Evolutionary conservation across 768 basidiomycete genomes (phyloP), one percentile per base, ranked within the genome.

Genomic region (Dioszegia crocea): DNA sequence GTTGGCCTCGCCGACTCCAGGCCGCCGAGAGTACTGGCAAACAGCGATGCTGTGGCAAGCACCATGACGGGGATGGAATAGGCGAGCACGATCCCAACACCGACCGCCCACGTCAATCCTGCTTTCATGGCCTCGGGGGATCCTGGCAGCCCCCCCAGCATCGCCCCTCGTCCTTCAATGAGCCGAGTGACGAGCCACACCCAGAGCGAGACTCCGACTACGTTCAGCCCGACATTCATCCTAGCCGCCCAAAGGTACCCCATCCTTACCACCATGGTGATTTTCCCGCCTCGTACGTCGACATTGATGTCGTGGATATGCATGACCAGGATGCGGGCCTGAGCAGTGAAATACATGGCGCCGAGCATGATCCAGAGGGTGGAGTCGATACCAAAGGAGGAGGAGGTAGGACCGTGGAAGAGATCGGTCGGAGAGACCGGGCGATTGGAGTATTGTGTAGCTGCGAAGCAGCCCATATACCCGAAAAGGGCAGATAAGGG

Each of bases 281-380:
- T 51, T 43, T 67, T 67, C 2, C 60, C 60, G 11, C 66, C 66
- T 12, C 24, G 21, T 14, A 19, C 47, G 38, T 67, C 66, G 11
- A 58, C 60, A 19, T 67, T 61, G 45, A 67, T 67, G 54, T 67
- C 66, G 47, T 64, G 60, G 6, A 64, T 60, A 45, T 67, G 60
- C 66, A 67, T 67, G 41, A 64, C 59, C 59, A 67, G 52, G 29
- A 67, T 62, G 19, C 66, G 48, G 17, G 66, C 66, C 31, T 67
- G 66, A 26, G 61, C 66, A 21, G 49, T 62, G 31, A 29, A 56
- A 43, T 64, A 67, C 44, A 62, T 47, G 4, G 60, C 62, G 21
- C 26, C 45, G n/a, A 67, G 39, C 12, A 67, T 16, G 12, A 43
- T 33, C 62, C 62, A 64, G 4, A 64, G 3, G n/a, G 57, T 57